Evolutionary conservation across 2,329 filamentous ascomycete species (phyloP), one percentile per base, ranked within the genome.

Genomic region (Lachnellula suecica): DNA sequence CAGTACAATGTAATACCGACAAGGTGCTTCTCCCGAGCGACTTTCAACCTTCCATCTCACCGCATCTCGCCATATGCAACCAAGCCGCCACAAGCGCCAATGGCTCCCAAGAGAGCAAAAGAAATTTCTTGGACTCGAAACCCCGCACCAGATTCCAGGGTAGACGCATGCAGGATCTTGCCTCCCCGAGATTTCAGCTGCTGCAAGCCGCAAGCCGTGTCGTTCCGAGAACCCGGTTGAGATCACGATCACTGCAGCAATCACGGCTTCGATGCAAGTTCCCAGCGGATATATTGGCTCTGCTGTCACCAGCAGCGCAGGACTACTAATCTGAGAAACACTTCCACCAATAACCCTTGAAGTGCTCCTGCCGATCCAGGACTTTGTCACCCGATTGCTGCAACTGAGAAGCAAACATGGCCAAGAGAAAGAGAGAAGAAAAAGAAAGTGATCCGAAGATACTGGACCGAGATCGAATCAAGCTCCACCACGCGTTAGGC

Each of bases 1-100:
- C 58, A 60, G 51, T 60, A 60, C 58, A 56, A 44, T 48, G 52
- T 58, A 47, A 35, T 34, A 57, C 52, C 27, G 49, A 57, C 57
- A 45, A 58, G 59, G 58, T n/a, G 20, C 52, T 15, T 27, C 34
- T 43, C 53, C 41, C 56, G 51, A 49, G n/a, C 17, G 17, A 46
- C 24, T 35, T 37, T n/a, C 24, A 45, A 20, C 7, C 20, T 41
- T 46, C 23, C 25, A 31, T 20, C 17, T 11, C 22, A 29, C 25
- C 15, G 20, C 40, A 43, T 17, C 40, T 24, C 17, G 9, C 31
- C 17, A n/a, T n/a, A 17, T n/a, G n/a, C n/a, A 37, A 37, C 5
- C n/a, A 6, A 44, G 15, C 19, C 17, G 25, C 27, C n/a, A 35
- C 7, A n/a, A 23, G 27, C 27, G 25, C 27, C 11, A 17, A 35